Conservation (phyloP, 306 rosid species). For the Sindora glabra region DNA sequence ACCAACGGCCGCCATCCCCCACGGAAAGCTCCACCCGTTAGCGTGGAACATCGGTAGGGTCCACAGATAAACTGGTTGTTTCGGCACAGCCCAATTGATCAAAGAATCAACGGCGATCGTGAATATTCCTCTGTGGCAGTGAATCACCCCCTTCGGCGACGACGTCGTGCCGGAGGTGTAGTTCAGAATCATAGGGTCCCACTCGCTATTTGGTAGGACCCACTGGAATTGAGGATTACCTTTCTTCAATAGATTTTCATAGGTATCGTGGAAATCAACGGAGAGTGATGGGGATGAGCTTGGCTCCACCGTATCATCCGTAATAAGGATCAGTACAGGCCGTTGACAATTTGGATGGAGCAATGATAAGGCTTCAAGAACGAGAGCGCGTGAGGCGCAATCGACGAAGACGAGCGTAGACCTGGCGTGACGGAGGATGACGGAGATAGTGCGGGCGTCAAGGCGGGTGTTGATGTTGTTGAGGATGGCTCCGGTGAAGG, state of each 20-base stretch:
- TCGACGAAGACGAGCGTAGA: slow-evolving; percentile 59
- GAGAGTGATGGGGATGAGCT: not conserved
- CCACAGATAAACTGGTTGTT: slow-evolving; percentile 50
- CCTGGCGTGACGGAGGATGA: slow-evolving; percentile 44
- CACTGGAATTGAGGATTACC: slow-evolving; percentile 41
- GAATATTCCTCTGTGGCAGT: slow-evolving; percentile 45
- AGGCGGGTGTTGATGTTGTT: slow-evolving; percentile 66
- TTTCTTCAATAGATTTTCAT: slow-evolving; percentile 26
- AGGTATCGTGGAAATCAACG: slow-evolving; percentile 8
- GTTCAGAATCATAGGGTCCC: slow-evolving; percentile 51
- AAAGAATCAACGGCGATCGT: slow-evolving; percentile 20
- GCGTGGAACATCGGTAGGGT: slow-evolving; percentile 65
- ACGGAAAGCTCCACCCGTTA: slow-evolving; percentile 63
- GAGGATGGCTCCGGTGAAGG: slow-evolving; percentile 62
- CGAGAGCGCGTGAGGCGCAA: slow-evolving; percentile 13
- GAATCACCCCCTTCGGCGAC: slow-evolving; percentile 66
- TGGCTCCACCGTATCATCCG: not conserved
- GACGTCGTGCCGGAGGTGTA: slow-evolving; percentile 74
- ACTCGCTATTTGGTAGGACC: slow-evolving; percentile 36
- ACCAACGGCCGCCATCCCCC: slow-evolving; percentile 67
- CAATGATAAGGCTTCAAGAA: slow-evolving; percentile 29
- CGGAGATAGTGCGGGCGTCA: slow-evolving; percentile 44
- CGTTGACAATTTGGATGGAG: slow-evolving; percentile 10
- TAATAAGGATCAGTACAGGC: slow-evolving; percentile 38
- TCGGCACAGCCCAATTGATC: slow-evolving; percentile 40